Evolutionary conservation across 1,139 yeast genomes (phyloP).

Genomic region (Diutina mesorugosa): DNA sequence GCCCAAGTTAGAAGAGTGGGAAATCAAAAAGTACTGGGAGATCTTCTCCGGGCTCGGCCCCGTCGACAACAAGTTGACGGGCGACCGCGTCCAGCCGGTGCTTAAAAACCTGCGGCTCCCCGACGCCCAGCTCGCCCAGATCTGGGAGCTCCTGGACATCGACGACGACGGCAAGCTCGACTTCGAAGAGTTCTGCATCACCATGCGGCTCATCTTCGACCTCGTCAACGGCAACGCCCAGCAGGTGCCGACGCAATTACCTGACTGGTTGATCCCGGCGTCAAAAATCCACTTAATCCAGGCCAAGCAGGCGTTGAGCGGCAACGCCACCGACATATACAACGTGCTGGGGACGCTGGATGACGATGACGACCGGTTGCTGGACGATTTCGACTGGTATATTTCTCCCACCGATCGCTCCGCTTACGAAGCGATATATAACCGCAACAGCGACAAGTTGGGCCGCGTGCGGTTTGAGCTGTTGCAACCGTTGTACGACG

Average conservation of each 20-base stretch:
- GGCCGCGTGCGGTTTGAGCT: slow-evolving; percentile 78
- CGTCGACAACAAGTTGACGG: slow-evolving; percentile 60
- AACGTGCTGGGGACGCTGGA: slow-evolving; percentile 11
- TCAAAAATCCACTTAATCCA: slow-evolving; percentile 74
- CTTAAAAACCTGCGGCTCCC: slow-evolving; percentile 78
- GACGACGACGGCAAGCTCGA: slow-evolving; percentile 87
- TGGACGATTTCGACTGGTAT: slow-evolving; percentile 87
- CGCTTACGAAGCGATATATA: slow-evolving; percentile 69
- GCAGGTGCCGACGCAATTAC: slow-evolving; percentile 58
- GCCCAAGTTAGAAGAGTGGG: slow-evolving; percentile 83
- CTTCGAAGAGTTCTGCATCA: slow-evolving; percentile 94
- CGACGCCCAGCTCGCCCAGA: slow-evolving; percentile 60
- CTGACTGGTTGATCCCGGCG: slow-evolving; percentile 87
- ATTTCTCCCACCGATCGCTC: slow-evolving; percentile 78
- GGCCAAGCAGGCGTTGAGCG: slow-evolving; percentile 56
- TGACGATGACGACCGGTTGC: slow-evolving; percentile 40
- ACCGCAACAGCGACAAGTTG: slow-evolving; percentile 60
- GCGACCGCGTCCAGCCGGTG: slow-evolving; percentile 77
- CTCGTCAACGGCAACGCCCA: slow-evolving; percentile 63
- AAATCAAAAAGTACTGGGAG: slow-evolving; percentile 94
- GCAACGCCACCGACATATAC: slow-evolving; percentile 13
- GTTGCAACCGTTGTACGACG: slow-evolving; percentile 52
- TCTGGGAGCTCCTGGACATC: slow-evolving; percentile 90
- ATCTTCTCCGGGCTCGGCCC: slow-evolving; percentile 87
- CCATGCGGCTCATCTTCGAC: slow-evolving; percentile 91